These are phyloP conservation scores for Vanrija sp. DNA, from an alignment of 1,284 basidiomycete genomes.

Conservation along the genomic window DNA sequence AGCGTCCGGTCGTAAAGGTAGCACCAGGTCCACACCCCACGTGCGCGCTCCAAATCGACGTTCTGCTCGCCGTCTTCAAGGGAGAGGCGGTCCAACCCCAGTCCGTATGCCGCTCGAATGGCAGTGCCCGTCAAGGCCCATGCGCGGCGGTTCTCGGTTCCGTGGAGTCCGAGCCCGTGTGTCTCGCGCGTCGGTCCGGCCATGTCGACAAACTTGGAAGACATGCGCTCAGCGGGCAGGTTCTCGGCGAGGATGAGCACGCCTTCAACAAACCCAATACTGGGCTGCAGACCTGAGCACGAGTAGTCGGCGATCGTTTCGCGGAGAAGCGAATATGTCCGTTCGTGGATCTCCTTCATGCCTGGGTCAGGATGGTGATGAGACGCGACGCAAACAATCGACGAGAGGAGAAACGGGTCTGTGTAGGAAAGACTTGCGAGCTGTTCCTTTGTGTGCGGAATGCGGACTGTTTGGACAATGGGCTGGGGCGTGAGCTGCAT, in stretches of 20 bases:
- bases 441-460: conserved; percentile 41
- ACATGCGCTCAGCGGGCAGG: conserved; percentile 28
- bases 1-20: conserved; percentile 51
- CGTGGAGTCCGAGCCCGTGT: conserved; percentile 28
- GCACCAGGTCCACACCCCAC: conserved; percentile 52
- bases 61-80: conserved; percentile 38
- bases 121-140: conserved; percentile 51
- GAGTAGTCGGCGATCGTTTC: conserved; percentile 43
- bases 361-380: conserved; percentile 35
- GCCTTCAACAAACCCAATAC: conserved; percentile 50
- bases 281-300: conserved; percentile 42
- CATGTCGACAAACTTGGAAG: conserved; percentile 12
- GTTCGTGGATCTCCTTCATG: conserved; percentile 36
- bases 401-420: conserved; percentile 47
- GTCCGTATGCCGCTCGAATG: conserved; percentile 43
- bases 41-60: conserved; percentile 43
- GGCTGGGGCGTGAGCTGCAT: conserved; percentile 26
- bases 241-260: conserved; percentile 48
- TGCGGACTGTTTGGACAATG: conserved; percentile 45
- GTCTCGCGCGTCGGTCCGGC: conserved; percentile 22
- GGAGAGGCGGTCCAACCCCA: conserved; percentile 45
- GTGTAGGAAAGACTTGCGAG: conserved; percentile 38
- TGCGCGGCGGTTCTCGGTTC: conserved; percentile 46
- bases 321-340: conserved; percentile 36
- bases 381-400: conserved; percentile 46